A percentile compares a stretch with the other conserved stretches of the same genome.
Evolutionary conservation across 768 basidiomycete genomes (phyloP).

Genomic region (Lanmaoa rubissima): DNA sequence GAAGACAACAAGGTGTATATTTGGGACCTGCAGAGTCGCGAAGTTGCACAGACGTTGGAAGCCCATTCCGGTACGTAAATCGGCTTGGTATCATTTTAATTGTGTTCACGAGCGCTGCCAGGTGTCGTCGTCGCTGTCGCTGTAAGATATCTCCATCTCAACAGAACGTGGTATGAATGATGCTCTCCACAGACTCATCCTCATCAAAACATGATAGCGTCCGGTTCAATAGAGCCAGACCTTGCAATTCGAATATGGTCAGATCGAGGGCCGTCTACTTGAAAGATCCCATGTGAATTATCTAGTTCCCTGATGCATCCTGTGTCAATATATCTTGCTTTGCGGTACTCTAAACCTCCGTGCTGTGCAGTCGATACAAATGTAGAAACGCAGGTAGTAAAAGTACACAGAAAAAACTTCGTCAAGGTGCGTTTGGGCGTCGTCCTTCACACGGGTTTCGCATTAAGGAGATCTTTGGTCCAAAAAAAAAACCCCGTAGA

Average conservation of each 20-base stretch:
- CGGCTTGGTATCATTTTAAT: neutral
- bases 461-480: constrained; percentile 53
- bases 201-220: constrained; percentile 81
- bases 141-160: constrained; percentile 46
- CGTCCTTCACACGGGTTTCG: constrained; percentile 46
- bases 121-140: constrained; percentile 78
- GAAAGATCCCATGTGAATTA: neutral
- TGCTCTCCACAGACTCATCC: constrained; percentile 67
- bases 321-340: constrained; percentile 10
- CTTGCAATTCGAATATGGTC: constrained; percentile 82
- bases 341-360: constrained; percentile 1
- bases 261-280: constrained; percentile 39
- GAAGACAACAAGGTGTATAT: constrained; percentile 89
- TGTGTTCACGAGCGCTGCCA: constrained; percentile 8
- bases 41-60: constrained; percentile 76
- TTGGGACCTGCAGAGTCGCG: constrained; percentile 89
- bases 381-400: constrained; percentile 9
- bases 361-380: constrained; percentile 7
- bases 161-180: neutral
- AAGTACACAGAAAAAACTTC: constrained; percentile 12
- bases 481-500: no score
- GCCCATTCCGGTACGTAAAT: constrained; percentile 61
- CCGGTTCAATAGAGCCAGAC: constrained; percentile 84
- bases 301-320: neutral
- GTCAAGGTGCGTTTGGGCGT: neutral